Conservation (phyloP, 345 rosid genomes). For the Adansonia digitata region DNA sequence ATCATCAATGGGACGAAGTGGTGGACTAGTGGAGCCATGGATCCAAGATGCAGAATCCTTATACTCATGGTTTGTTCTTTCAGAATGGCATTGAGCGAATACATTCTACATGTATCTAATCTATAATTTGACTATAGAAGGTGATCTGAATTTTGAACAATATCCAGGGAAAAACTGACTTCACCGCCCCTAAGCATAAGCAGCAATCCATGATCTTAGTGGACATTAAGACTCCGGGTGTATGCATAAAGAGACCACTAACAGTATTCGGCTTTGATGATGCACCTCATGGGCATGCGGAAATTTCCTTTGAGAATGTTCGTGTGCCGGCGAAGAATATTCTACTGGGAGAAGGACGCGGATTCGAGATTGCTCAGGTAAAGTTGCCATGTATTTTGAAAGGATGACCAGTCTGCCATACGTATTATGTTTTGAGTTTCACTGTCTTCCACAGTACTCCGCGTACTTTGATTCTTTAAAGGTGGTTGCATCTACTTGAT, state of each 20-base stretch:
- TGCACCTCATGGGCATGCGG: constrained; percentile 99
- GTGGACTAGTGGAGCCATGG: constrained; percentile 99
- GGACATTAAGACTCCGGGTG: constrained; percentile 71
- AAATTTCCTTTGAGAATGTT: constrained; percentile 69
- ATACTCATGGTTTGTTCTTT: constrained; percentile 83
- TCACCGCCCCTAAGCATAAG: constrained; percentile 70
- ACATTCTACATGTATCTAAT: constrained; percentile 7
- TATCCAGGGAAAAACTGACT: constrained; percentile 86
- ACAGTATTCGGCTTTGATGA: constrained; percentile 89
- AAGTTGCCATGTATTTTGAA: constrained; percentile 3
- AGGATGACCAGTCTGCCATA: background rate
- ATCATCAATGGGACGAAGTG: constrained; percentile 87
- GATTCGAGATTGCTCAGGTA: constrained; percentile 99
- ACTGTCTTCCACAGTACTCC: background rate
- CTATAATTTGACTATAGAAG: background rate
- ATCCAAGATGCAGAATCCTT: constrained; percentile 93
- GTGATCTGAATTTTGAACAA: constrained; percentile 7
- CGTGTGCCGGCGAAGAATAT: constrained; percentile 77
- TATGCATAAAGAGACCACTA: constrained; percentile 72
- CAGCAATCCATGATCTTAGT: constrained; percentile 98
- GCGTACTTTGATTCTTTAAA: background rate
- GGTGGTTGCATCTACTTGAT: background rate
- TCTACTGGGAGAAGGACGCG: constrained; percentile 92
- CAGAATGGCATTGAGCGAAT: background rate
- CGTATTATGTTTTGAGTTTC: background rate